Evolutionary conservation across 805 yeast species (phyloP).

Genomic region (Zygosaccharomyces pseudorouxii): DNA sequence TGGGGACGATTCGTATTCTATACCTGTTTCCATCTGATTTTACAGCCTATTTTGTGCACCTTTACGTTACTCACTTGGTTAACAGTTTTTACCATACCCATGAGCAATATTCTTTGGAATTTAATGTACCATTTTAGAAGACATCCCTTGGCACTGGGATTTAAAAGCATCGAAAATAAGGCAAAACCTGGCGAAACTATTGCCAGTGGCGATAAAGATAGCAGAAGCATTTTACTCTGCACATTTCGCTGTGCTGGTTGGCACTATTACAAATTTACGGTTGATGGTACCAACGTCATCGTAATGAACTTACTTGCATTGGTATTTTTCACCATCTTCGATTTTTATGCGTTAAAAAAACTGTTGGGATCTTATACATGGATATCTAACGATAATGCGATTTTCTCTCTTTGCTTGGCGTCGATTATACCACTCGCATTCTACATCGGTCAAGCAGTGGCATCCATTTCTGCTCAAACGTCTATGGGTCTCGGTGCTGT

Average conservation of each 20-base stretch:
- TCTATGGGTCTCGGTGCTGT: slow-evolving; percentile 99
- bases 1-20: slow-evolving; percentile 76
- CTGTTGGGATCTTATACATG: slow-evolving; percentile 32
- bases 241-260: slow-evolving; percentile 89
- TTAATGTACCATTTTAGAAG: slow-evolving; percentile 74
- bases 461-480: slow-evolving; percentile 95
- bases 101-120: slow-evolving; percentile 73
- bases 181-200: slow-evolving; percentile 18
- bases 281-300: slow-evolving; percentile 92
- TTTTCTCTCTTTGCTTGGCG: slow-evolving; percentile 70
- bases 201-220: slow-evolving; percentile 23
- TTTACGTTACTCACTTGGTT: slow-evolving; percentile 71
- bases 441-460: slow-evolving; percentile 98
- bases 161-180: slow-evolving; percentile 49
- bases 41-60: slow-evolving; percentile 60
- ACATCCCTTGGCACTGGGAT: slow-evolving; percentile 85
- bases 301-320: slow-evolving; percentile 77
- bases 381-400: slow-evolving; percentile 54
- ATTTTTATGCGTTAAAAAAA: slow-evolving; percentile 60
- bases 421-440: slow-evolving; percentile 93
- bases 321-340: slow-evolving; percentile 77
- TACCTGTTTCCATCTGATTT: slow-evolving; percentile 56
- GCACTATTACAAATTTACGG: slow-evolving; percentile 93
- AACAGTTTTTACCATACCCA: slow-evolving; percentile 83
- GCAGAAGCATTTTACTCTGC: slow-evolving; percentile 66